Evolutionary conservation across 179 eudicot genomes (phyloP), one percentile per base, ranked within the genome.

Genomic region (Silene coronaria): DNA sequence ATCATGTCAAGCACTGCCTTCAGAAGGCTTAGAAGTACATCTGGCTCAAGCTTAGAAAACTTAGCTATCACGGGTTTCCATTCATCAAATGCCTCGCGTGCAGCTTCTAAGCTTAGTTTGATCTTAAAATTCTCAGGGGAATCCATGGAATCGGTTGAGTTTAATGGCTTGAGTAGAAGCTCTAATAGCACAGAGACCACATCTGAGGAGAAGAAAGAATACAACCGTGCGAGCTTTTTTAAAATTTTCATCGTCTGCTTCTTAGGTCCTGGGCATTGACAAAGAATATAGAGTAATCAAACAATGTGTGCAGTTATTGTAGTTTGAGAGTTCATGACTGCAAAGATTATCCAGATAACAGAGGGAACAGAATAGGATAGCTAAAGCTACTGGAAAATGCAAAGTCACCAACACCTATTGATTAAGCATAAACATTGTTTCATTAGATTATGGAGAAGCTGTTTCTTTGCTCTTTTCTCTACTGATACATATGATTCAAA

Each of bases 21-120:
- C 32, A 88, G 82, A 78, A 94, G 91, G 79, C 71, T 82, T 72
- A 89, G 66, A 74, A 89, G 87, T 72, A 91, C 72, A 48, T 88
- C 94, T 13, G 96, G 97, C 72, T 88, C 88, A 78, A 83, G 87
- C 46, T 85, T 86, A 28, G 90, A 88, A 73, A 90, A 78, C 78
- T 90, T 91, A 55, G 75, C 28, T 67, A 94, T 83, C 67, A 86
- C 85, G 74, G 94, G 84, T 80, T 86, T 90, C 97, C 98, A 94
- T 73, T 87, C 88, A 79, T 87, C 91, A 84, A 85, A 83, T 34
- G 71, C 85, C 76, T 81, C 75, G 73, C 83, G 83, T 55, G 76
- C 72, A 67, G 70, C 83, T 71, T 83, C 82, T 62, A 81, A 32
- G 68, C 55, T 48, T 71, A 79, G 26, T 67, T 73, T 81, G 65